Evolutionary conservation across 805 yeast species (phyloP), one percentile per base, ranked within the genome.

Genomic region (Kodamaea leandrae): DNA sequence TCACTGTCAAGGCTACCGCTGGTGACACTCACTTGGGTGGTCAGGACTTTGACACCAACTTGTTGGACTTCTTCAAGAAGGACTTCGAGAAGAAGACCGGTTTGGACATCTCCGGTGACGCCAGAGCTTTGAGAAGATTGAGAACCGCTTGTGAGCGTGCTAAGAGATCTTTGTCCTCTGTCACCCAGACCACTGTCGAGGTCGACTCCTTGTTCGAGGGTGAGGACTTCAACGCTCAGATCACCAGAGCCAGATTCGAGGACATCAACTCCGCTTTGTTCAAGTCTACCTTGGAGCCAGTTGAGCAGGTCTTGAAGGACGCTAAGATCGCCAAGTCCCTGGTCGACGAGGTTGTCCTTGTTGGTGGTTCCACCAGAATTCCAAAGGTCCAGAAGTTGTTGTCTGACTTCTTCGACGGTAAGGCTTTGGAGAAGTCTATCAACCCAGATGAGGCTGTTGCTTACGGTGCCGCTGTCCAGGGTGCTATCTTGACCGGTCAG

Each of bases 1-100:
- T 88, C 77, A 89, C 89, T 64, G 96, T 88, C 61, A 88, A 88
- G 79, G 95, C 96, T 57, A 88, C 96, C 47, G 73, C 75, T 55
- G 75, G 75, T 68, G 75, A 69, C 61, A 69, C 75, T 52, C 75
- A 69, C 61, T 68, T 69, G 61, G 75, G 75, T 66, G 75, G 75
- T 66, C 74, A 69, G 60, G 75, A 69, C 64, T 69, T 69, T 60
- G 75, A 69, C 66, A 68, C 74, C 64, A 69, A 68, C 69, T 68
- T 69, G 60, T 66, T 69, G 60, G 73, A 69, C 49, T 60, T 53
- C 67, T 69, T 69, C 72, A 64, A 66, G 59, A 61, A 62, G 52
- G 71, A 66, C 45, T 69, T 69, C 71, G 61, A 69, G 60, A 68
- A 64, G 64, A 69, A 68, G 66, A 68, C 74, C 39, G 72, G 72